phyloP scores from a whole-genome alignment of 176 grass and related monocot genomes.

The Typha latifolia region DNA sequence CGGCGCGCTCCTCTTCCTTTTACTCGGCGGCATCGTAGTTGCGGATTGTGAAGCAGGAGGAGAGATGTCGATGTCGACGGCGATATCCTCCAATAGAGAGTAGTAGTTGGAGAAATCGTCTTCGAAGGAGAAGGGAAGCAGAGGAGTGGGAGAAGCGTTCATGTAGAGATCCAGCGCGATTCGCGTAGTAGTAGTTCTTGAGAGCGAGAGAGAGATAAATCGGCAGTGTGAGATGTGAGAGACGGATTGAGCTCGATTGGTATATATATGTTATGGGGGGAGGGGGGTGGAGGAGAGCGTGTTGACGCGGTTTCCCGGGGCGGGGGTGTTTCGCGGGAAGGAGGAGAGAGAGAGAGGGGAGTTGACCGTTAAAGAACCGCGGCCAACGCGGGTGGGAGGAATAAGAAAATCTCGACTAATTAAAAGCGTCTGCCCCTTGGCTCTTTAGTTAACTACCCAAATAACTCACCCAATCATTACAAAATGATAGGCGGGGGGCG shows the following conservation, averaged over 20 bases:
- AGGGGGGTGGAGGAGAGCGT: not conserved
- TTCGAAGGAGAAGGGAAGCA: slow-evolving; percentile 18
- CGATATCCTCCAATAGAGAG: slow-evolving; percentile 21
- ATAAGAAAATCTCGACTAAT: slow-evolving; percentile 32
- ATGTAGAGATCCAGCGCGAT: slow-evolving; percentile 25
- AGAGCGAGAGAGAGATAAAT: not conserved
- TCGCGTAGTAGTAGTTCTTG: not conserved
- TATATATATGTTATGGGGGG: not conserved
- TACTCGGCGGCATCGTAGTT: not conserved
- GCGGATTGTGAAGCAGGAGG: not conserved
- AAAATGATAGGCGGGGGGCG: not conserved
- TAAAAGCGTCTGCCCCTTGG: not conserved
- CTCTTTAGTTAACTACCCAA: not conserved
- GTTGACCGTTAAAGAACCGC: slow-evolving; percentile 29
- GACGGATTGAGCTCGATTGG: not conserved
- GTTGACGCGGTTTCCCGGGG: not conserved
- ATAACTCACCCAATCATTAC: not conserved
- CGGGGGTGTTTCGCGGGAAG: slow-evolving; percentile 11
- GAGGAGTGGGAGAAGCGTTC: slow-evolving; percentile 27
- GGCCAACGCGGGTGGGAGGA: slow-evolving; percentile 61
- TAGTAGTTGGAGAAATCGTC: slow-evolving; percentile 19
- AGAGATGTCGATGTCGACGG: not conserved
- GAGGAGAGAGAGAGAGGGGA: not conserved
- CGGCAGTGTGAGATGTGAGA: not conserved
- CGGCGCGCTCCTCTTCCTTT: slow-evolving; percentile 28